A percentile compares a stretch with the other conserved stretches of the same genome.
Conservation (phyloP, 2,329 filamentous ascomycete genomes). For the Verticillium klebahnii region DNA sequence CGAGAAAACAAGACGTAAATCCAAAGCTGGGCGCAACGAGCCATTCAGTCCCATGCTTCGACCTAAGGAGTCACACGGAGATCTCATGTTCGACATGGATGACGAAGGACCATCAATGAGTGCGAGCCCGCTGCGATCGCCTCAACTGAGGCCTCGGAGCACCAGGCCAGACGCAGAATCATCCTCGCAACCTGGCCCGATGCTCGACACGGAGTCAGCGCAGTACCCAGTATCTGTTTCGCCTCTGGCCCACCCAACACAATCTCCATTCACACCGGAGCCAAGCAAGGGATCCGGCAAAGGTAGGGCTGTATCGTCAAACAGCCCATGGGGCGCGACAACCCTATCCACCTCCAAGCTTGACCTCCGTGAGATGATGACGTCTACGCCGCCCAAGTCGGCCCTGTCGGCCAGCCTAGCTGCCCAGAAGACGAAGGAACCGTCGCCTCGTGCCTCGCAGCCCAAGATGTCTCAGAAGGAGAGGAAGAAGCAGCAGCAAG, state of each 20-base stretch:
- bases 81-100: conserved; percentile 94
- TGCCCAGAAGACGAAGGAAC: conserved; percentile 41
- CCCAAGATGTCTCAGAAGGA: conserved; percentile 85
- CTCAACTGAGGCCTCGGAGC: conserved; percentile 4
- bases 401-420: conserved; percentile 50
- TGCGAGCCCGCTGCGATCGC: conserved; percentile 19
- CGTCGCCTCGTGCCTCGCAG: conserved; percentile 29
- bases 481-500: conserved; percentile 75
- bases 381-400: conserved; percentile 47
- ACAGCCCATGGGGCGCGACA: conserved; percentile 45
- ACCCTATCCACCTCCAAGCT: conserved; percentile 58
- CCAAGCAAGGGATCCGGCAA: conserved; percentile 2
- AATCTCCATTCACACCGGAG: background rate
- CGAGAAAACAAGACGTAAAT: conserved; percentile 42
- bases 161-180: background rate
- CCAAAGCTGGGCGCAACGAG: conserved; percentile 45
- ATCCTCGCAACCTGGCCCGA: background rate
- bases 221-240: background rate
- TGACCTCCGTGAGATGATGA: conserved; percentile 74
- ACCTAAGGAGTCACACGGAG: conserved; percentile 62
- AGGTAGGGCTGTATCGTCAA: conserved; percentile 10
- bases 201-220: too few species aligned
- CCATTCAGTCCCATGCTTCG: conserved; percentile 63
- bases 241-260: background rate
- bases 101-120: conserved; percentile 53